Conservation (phyloP, 768 basidiomycete genomes). For the Strobilomyces echinocephalus region DNA sequence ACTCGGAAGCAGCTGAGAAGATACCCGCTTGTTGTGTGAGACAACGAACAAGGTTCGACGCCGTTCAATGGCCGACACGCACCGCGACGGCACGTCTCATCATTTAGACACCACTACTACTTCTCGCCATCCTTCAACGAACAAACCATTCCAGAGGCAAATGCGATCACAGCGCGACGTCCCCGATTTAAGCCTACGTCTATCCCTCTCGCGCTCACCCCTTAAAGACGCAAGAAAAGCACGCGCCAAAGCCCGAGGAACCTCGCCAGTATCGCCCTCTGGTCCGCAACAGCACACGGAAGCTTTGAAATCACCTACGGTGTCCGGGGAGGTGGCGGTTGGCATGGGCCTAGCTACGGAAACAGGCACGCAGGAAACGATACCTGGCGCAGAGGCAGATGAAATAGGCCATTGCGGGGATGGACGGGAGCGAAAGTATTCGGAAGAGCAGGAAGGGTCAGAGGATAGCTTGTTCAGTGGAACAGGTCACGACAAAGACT, state of each 20-base stretch:
- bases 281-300: background rate
- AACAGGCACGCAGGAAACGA: background rate
- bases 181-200: conserved; percentile 42
- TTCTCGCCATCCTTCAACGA: background rate
- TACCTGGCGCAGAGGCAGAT: background rate
- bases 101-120: background rate
- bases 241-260: conserved; percentile 25
- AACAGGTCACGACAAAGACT: background rate
- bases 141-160: conserved; percentile 16
- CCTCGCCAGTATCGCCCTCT: conserved; percentile 12
- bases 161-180: conserved; percentile 52
- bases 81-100: conserved; percentile 10
- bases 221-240: conserved; percentile 47
- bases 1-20: background rate
- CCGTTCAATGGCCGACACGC: conserved; percentile 15
- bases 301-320: background rate
- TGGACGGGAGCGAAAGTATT: conserved; percentile 3
- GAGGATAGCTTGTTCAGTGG: conserved; percentile 36
- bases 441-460: conserved; percentile 22
- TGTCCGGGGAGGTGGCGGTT: background rate
- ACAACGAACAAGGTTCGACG: background rate
- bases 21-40: background rate
- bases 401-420: background rate
- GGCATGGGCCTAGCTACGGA: background rate
- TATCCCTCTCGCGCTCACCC: conserved; percentile 44